Conservation (phyloP, 169 alveolate species). For the Babesia gibsoni region DNA sequence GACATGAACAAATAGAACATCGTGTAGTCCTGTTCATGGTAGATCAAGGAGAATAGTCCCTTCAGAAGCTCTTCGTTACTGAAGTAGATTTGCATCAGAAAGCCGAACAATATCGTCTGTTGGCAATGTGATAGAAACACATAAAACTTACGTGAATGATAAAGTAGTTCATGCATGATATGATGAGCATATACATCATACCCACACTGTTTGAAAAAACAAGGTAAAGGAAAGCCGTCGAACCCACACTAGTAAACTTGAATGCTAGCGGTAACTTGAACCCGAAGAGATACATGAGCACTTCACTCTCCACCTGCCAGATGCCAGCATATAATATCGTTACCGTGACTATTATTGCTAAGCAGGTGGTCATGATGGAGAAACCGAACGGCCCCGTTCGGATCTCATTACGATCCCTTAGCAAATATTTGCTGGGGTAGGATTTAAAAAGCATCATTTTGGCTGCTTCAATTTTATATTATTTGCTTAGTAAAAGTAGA, state of each 20-base stretch:
- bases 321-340: background rate
- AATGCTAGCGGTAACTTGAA: constrained; percentile 18
- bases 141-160: constrained; percentile 39
- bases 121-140: background rate
- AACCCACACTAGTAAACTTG: constrained; percentile 12
- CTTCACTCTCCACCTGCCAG: constrained; percentile 32
- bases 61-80: background rate
- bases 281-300: constrained; percentile 21
- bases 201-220: constrained; percentile 21
- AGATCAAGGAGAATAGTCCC: constrained; percentile 8
- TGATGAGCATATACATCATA: constrained; percentile 9
- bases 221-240: constrained; percentile 20
- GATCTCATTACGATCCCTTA: constrained; percentile 27
- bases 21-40: background rate
- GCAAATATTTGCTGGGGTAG: background rate
- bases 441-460: background rate
- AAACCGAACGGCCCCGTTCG: constrained; percentile 35
- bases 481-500: too few relatives aligned
- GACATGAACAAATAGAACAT: background rate
- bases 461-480: background rate
- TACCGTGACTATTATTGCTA: background rate
- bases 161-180: constrained; percentile 9
- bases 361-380: constrained; percentile 18
- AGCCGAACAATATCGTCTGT: constrained; percentile 19
- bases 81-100: background rate